A percentile compares a stretch with the other conserved stretches of the same genome.
These are phyloP conservation scores for Backusella macrospora DNA, from an alignment of 192 early-diverging fungal genomes.

Conservation along the genomic window DNA sequence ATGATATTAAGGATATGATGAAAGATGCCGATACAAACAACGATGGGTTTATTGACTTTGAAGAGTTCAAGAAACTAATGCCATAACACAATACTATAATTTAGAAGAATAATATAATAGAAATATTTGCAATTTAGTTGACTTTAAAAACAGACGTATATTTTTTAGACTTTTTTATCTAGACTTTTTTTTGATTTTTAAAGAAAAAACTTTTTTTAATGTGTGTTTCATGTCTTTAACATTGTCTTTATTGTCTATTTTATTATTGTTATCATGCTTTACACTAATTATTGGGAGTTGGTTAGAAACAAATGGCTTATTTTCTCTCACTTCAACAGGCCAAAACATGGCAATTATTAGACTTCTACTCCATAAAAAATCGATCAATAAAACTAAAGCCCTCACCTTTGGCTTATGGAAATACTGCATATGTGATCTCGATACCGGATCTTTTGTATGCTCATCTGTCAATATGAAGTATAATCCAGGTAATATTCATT, in stretches of 20 bases:
- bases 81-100: not conserved
- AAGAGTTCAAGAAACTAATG: constrained; percentile 40
- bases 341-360: constrained; percentile 12
- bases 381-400: not conserved
- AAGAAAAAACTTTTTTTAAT: not conserved
- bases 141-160: not conserved
- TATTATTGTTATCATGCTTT: constrained; percentile 17
- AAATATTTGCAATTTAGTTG: not conserved
- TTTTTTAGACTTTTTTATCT: constrained; percentile 6
- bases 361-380: not conserved
- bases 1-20: constrained; percentile 42
- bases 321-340: not conserved
- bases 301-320: constrained; percentile 16
- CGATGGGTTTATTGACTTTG: constrained; percentile 43
- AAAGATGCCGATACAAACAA: constrained; percentile 36
- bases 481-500: constrained; percentile 21
- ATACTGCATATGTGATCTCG: constrained; percentile 2
- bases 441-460: not conserved
- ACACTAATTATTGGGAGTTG: constrained; percentile 6
- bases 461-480: constrained; percentile 19
- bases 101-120: not conserved
- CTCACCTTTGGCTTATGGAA: constrained; percentile 23
- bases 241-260: constrained; percentile 6
- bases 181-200: constrained; percentile 11
- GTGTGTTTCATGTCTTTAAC: constrained; percentile 18